A percentile compares a stretch with the other conserved stretches of the same genome.
phyloP scores from a whole-genome alignment of 2,329 filamentous ascomycete genomes.

The Ophiocordyceps robertsii region DNA sequence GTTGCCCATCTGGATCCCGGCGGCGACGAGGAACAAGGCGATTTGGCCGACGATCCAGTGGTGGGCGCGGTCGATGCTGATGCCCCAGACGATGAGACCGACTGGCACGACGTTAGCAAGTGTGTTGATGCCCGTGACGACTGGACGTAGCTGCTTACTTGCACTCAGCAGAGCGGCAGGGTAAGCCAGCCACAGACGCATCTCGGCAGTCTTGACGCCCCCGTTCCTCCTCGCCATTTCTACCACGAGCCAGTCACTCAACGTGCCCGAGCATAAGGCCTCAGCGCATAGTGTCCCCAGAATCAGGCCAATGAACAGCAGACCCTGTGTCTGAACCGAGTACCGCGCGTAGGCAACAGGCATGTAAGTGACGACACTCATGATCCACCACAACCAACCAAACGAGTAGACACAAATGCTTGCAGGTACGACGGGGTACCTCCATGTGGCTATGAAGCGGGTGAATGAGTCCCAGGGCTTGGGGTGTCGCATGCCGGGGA shows the following conservation, averaged over 20 bases:
- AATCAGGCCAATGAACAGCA: background rate
- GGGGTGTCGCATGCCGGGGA: constrained; percentile 38
- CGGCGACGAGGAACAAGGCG: constrained; percentile 39
- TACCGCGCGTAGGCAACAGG: constrained; percentile 37
- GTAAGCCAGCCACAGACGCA: constrained; percentile 42
- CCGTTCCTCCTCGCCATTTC: constrained; percentile 27
- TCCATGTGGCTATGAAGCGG: constrained; percentile 32
- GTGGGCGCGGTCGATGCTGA: constrained; percentile 36
- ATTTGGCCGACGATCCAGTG: constrained; percentile 45
- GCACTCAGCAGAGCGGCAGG: constrained; percentile 34
- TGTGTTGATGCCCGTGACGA: too few relatives aligned
- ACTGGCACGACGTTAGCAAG: constrained; percentile 7
- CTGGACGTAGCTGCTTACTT: too few relatives aligned
- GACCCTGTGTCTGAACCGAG: constrained; percentile 32
- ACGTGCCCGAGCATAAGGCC: constrained; percentile 34
- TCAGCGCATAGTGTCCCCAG: background rate
- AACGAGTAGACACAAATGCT: constrained; percentile 36
- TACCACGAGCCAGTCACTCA: constrained; percentile 38
- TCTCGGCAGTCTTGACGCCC: constrained; percentile 32
- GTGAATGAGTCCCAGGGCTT: constrained; percentile 29
- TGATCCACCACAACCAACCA: constrained; percentile 43
- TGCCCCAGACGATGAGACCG: constrained; percentile 39
- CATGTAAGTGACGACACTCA: constrained; percentile 37
- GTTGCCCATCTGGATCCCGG: constrained; percentile 43
- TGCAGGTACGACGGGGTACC: constrained; percentile 29